These are phyloP conservation scores for Colletotrichum chlorophyti DNA, from an alignment of 2,329 filamentous ascomycete species.

Conservation along the genomic window DNA sequence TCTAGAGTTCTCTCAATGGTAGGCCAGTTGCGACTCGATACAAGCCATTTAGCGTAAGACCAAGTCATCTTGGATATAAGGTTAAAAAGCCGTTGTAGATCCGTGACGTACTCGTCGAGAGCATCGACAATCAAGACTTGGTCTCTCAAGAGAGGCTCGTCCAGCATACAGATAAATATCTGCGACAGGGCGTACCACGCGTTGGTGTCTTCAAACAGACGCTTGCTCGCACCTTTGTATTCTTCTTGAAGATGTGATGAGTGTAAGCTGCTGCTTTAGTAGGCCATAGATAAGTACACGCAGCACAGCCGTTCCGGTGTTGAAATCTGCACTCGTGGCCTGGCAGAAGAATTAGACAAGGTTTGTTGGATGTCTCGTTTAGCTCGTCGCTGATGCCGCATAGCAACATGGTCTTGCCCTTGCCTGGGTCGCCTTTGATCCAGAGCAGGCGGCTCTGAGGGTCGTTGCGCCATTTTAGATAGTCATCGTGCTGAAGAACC, in stretches of 20 bases:
- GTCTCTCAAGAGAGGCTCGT: conserved; percentile 36
- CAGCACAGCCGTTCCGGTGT: conserved; percentile 46
- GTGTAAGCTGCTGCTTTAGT: conserved; percentile 14
- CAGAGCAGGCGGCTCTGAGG: conserved; percentile 38
- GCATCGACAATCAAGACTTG: conserved; percentile 44
- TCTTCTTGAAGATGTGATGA: conserved; percentile 12
- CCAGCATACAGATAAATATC: conserved; percentile 47
- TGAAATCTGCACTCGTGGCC: conserved; percentile 41
- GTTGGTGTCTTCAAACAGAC: conserved; percentile 43
- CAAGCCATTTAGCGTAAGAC: conserved; percentile 46
- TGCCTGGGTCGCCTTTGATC: conserved; percentile 47
- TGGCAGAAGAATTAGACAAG: conserved; percentile 52
- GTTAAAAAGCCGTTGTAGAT: conserved; percentile 38
- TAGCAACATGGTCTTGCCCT: conserved; percentile 52
- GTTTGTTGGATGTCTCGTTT: not conserved
- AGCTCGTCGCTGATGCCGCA: conserved; percentile 46
- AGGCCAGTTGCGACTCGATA: conserved; percentile 50
- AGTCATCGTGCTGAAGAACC: conserved; percentile 40
- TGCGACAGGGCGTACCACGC: conserved; percentile 40
- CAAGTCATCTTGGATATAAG: conserved; percentile 34
- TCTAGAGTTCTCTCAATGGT: conserved; percentile 43
- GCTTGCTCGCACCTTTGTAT: conserved; percentile 34
- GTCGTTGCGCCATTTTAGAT: conserved; percentile 34
- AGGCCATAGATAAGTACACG: conserved; percentile 51
- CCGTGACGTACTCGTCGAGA: conserved; percentile 1